phyloP scores from a whole-genome alignment of 1,139 yeast species.

The Candida neerlandica region DNA sequence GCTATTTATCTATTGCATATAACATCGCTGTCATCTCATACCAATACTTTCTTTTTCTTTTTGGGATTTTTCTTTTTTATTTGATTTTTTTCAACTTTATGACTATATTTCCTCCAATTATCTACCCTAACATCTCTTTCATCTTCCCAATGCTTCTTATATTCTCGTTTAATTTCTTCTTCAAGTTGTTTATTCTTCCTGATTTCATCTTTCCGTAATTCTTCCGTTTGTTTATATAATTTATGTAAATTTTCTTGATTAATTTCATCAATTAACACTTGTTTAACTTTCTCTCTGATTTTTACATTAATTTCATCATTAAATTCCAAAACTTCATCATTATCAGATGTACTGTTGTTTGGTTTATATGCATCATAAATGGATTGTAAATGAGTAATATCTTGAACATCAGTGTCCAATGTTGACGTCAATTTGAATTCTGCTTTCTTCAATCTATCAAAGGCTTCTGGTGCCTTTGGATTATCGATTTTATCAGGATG shows the following conservation, averaged over 20 bases:
- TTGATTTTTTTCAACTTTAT: slow-evolving; percentile 46
- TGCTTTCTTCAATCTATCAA: slow-evolving; percentile 52
- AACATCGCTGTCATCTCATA: too few species aligned
- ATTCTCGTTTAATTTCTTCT: slow-evolving; percentile 37
- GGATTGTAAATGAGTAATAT: slow-evolving; percentile 38
- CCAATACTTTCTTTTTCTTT: slow-evolving; percentile 32
- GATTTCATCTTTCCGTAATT: slow-evolving; percentile 29
- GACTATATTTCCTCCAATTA: slow-evolving; percentile 60
- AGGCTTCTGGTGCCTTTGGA: slow-evolving; percentile 61
- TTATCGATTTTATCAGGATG: slow-evolving; percentile 71
- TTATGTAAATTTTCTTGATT: slow-evolving; percentile 36
- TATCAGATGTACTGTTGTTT: neutral
- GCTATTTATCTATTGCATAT: neutral
- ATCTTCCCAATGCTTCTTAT: slow-evolving; percentile 63
- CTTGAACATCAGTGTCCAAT: slow-evolving; percentile 24
- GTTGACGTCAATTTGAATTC: slow-evolving; percentile 26
- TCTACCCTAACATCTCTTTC: slow-evolving; percentile 59
- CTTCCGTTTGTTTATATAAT: slow-evolving; percentile 32
- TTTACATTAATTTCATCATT: slow-evolving; percentile 6
- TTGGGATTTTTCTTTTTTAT: slow-evolving; percentile 41
- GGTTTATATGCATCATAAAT: slow-evolving; percentile 40
- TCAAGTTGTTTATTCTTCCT: slow-evolving; percentile 39
- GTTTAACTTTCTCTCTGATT: slow-evolving; percentile 23
- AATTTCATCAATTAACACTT: slow-evolving; percentile 37
- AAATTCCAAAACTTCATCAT: slow-evolving; percentile 1